Conservation (phyloP, 1,284 basidiomycete genomes). For the Pseudozyma tsukubaensis region DNA sequence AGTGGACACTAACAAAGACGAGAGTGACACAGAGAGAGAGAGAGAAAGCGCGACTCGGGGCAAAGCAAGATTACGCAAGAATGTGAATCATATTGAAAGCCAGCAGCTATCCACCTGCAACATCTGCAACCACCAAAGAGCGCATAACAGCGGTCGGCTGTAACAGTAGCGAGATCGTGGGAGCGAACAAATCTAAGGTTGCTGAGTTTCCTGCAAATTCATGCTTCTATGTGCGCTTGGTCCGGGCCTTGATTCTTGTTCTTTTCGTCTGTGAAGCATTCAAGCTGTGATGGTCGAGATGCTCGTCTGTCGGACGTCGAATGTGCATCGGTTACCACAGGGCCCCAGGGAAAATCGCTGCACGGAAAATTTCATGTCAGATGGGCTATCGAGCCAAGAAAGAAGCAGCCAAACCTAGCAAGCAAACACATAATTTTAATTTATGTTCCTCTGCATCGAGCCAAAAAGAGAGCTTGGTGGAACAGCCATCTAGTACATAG, state of each 20-base stretch:
- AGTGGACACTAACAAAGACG: not conserved
- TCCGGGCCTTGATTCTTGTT: not conserved
- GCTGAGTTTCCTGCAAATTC: not conserved
- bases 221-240: not conserved
- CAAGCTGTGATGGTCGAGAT: no score
- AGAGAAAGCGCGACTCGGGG: no score
- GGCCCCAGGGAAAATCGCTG: not conserved
- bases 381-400: not conserved
- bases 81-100: no score
- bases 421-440: not conserved
- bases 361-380: not conserved
- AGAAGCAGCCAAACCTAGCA: not conserved
- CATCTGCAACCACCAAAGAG: not conserved
- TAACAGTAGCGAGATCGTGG: conserved; percentile 21
- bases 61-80: no score
- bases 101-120: not conserved
- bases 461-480: no score
- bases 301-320: not conserved
- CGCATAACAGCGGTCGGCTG: conserved; percentile 2
- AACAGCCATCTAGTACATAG: no score
- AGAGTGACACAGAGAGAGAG: no score
- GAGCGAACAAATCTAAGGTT: conserved; percentile 10
- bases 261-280: not conserved
- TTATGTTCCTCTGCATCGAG: not conserved
- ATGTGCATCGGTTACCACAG: not conserved